These are phyloP conservation scores for Fusarium begoniae DNA, from an alignment of 2,329 filamentous ascomycete genomes.

Conservation along the genomic window DNA sequence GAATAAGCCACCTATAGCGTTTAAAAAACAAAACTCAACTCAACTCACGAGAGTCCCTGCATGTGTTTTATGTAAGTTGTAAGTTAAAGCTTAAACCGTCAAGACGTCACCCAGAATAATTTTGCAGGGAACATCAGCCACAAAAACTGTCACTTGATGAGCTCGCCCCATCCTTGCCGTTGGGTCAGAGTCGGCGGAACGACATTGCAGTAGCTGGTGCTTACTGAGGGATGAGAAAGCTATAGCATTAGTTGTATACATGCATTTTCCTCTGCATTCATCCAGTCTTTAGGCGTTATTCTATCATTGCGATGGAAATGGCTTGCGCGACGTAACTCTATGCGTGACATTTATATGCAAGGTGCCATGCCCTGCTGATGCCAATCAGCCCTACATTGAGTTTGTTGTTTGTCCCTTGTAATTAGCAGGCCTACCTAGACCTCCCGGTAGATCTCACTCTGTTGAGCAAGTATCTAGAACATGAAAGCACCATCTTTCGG, in stretches of 20 bases:
- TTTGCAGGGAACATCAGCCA: slow-evolving; percentile 25
- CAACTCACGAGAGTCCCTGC: background rate
- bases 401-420: background rate
- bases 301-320: background rate
- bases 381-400: background rate
- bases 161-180: slow-evolving; percentile 6
- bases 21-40: slow-evolving; percentile 4
- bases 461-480: background rate
- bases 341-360: background rate
- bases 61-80: slow-evolving; percentile 26
- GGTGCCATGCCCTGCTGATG: background rate
- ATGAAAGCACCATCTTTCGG: background rate
- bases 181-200: background rate
- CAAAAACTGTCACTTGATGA: slow-evolving; percentile 20
- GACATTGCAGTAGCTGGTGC: background rate
- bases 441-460: background rate
- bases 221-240: background rate
- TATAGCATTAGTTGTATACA: background rate
- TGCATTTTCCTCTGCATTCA: background rate
- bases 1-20: background rate
- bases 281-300: background rate
- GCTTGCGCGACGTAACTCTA: background rate
- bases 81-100: slow-evolving; percentile 11
- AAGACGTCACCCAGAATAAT: slow-evolving; percentile 12
- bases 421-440: background rate